Base-by-base conservation (phyloP, 495 filamentous ascomycete species). In the Haplographium delicatum region DNA sequence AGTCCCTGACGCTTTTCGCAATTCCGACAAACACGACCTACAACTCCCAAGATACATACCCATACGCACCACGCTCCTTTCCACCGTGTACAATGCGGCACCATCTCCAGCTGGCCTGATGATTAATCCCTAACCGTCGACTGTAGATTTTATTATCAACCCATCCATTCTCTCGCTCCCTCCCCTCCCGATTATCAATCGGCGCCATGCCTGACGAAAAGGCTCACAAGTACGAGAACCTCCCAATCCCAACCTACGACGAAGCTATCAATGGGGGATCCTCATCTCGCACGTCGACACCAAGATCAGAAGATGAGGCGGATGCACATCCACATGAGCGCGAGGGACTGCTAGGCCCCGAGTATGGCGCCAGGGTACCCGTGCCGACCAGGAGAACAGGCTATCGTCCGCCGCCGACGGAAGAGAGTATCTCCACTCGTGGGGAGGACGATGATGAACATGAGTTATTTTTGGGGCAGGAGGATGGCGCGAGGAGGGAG, bases 231-330 rank as follows among this genome's bases (percentile, higher is more conserved):
- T 83, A 84, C 66, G 79, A 83, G 59, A 65, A 76, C 42, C 76
- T 88, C 47, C 91, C 93, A 16, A 96, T 97, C 67, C 91, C 91
- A 7, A 83, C 85, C 31, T 98, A 98, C 75, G 91, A 96, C 66
- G 93, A 98, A 72, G 90, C 93, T 46, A 82, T 55, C 28, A 42
- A 33, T 33, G 48, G 48, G 16, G 49, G 49, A 1, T 54, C 54
- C n/a, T 60, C 54, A 16, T 62, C 60, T 10, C 51, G 47, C 1
- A 42, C 54, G 10, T 16, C 49, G 3, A 52, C 51, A 9, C 51
- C 57, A 6, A 23, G 33, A 8, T 22, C 20, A 6, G 24, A 47
- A 16, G 41, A 45, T 23, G 58, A 61, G 41, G 9, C 50, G 24
- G n/a, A n/a, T n/a, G 47, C 83, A 33, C 58, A 65, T 62, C 65